Evolutionary conservation across 495 filamentous ascomycete genomes (phyloP), one percentile per base, ranked within the genome.

Genomic region (Poronia punctata): DNA sequence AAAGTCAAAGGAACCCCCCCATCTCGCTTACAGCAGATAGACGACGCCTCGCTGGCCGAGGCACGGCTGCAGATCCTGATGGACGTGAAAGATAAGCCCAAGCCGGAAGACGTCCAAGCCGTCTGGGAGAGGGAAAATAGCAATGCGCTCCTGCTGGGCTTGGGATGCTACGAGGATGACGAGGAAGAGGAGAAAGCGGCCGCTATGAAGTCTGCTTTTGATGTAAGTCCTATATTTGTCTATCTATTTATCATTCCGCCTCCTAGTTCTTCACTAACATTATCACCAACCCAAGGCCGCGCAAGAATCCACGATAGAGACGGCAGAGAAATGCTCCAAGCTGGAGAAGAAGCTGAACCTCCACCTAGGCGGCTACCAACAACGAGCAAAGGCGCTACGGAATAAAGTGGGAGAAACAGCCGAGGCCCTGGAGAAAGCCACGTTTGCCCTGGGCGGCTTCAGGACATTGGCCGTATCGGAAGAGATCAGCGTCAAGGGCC

Each of bases 291-390:
- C 62, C 32, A 56, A 92, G 74, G 74, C 75, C 15, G 71, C 87
- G 6, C 80, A 93, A 56, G 74, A 83, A 22, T 68, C 73, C 7
- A 76, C 94, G 33, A 70, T 80, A 39, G 71, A 70, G 4, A 79
- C 79, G 0, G 90, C 90, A 4, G 79, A 87, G 43, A 74, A 78
- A 36, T 84, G 82, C 33, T 87, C 86, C 51, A 92, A 88, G 58
- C 66, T 88, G 8, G 89, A 98, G 60, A 95, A 95, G 70, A 96
- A 95, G 66, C 76, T 98, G n/a, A 73, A 74, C 5, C 63, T 93
- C 32, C 80, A 90, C 48, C 78, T 89, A 1, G 89, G 90, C 19
- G 92, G 92, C 35, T 98, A 98, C 61, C 82, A 88, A 58, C 79
- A 86, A 47, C 86, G 92, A 20, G 80, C 86, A 14, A 88, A 87